Evolutionary conservation across 805 yeast species (phyloP).

Genomic region (Brettanomyces bruxellensis): DNA sequence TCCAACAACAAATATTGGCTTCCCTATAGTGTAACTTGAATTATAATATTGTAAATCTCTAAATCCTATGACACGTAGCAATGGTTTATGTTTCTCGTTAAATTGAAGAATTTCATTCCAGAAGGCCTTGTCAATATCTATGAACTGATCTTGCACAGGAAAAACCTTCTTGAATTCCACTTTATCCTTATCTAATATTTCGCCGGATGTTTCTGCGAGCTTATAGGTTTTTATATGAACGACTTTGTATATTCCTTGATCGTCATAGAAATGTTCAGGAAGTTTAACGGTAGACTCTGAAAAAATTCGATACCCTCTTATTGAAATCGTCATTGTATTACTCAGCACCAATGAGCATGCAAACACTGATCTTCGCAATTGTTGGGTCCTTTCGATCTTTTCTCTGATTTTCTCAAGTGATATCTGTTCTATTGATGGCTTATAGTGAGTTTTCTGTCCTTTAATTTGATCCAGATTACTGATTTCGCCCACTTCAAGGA

Average conservation of each 20-base stretch:
- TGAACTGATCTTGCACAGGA: constrained; percentile 37
- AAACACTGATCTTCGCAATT: constrained; percentile 55
- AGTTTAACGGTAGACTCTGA: constrained; percentile 42
- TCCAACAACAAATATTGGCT: constrained; percentile 60
- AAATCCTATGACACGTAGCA: constrained; percentile 62
- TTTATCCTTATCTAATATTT: constrained; percentile 22
- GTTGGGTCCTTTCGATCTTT: constrained; percentile 43
- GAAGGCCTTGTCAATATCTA: constrained; percentile 31
- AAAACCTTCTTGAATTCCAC: constrained; percentile 25
- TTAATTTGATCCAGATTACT: constrained; percentile 7
- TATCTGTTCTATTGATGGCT: constrained; percentile 33
- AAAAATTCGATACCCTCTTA: constrained; percentile 64
- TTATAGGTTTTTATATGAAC: constrained; percentile 40
- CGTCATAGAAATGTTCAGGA: constrained; percentile 45
- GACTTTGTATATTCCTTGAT: constrained; percentile 39
- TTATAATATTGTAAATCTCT: constrained; percentile 36
- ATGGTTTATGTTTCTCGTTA: constrained; percentile 32
- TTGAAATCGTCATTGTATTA: constrained; percentile 46
- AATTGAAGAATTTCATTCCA: constrained; percentile 24
- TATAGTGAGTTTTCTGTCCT: constrained; percentile 3
- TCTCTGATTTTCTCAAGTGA: constrained; percentile 34
- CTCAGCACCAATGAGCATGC: constrained; percentile 51
- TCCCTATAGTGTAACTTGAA: constrained; percentile 42
- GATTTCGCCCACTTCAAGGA: constrained; percentile 10
- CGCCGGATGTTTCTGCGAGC: constrained; percentile 34